A percentile compares a stretch with the other conserved stretches of the same genome.
phyloP scores from a whole-genome alignment of 345 rosid genomes.

The Linum trigynum region DNA sequence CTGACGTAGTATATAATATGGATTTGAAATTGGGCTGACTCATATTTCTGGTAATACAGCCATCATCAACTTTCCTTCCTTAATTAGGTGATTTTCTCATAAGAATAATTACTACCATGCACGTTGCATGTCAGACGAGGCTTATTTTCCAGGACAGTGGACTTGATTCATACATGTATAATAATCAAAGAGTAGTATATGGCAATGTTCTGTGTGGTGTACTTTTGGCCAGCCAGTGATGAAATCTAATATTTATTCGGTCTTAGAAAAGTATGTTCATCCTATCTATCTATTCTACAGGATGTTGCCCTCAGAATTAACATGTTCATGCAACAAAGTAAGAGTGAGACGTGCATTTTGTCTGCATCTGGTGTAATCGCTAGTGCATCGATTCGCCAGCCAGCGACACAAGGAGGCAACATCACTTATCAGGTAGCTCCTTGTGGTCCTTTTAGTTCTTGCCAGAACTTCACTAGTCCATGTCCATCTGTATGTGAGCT shows the following conservation, averaged over 20 bases:
- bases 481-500: no score
- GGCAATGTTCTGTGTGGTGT: background rate
- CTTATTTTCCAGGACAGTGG: background rate
- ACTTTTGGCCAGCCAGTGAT: background rate
- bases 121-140: background rate
- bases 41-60: background rate
- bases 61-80: background rate
- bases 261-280: background rate
- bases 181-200: background rate
- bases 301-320: slow-evolving; percentile 71
- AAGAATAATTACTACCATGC: background rate
- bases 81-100: background rate
- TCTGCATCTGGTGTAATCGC: slow-evolving; percentile 87
- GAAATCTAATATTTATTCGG: background rate
- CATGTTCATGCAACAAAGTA: slow-evolving; percentile 65
- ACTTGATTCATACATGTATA: no score
- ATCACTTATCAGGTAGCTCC: slow-evolving; percentile 66
- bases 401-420: slow-evolving; percentile 67
- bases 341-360: slow-evolving; percentile 66
- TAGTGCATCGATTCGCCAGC: slow-evolving; percentile 70
- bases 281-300: slow-evolving; percentile 28
- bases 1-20: no score
- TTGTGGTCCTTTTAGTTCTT: background rate
- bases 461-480: no score
- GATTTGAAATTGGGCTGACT: background rate